phyloP scores from a whole-genome alignment of 2,329 filamentous ascomycete genomes.

The Trichophyton schoenleinii region DNA sequence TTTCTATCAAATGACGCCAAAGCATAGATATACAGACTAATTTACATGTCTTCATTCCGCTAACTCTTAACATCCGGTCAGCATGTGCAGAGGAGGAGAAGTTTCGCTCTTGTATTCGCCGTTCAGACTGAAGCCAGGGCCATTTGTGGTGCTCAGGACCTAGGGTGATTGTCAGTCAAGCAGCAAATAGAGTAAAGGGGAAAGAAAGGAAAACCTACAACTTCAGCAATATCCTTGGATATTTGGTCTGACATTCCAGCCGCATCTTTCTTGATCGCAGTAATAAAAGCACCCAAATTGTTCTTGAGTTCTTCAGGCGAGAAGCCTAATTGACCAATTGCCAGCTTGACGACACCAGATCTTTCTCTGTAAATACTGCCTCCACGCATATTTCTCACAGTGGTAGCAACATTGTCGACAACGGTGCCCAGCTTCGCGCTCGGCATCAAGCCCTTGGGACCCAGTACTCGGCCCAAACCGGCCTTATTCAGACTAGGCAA shows the following conservation, averaged over 20 bases:
- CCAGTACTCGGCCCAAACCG: constrained; percentile 65
- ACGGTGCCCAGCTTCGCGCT: constrained; percentile 79
- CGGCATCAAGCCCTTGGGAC: constrained; percentile 87
- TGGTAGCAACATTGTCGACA: constrained; percentile 61
- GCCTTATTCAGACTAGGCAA: constrained; percentile 70
- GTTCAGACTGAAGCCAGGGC: constrained; percentile 75
- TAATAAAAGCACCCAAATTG: constrained; percentile 70
- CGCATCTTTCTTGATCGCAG: constrained; percentile 66
- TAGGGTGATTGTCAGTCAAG: constrained; percentile 49
- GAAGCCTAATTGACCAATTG: constrained; percentile 83
- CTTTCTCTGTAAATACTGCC: constrained; percentile 79
- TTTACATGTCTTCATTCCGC: constrained; percentile 6
- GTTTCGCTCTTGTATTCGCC: constrained; percentile 58
- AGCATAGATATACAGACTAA: constrained; percentile 18
- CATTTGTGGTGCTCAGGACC: constrained; percentile 76
- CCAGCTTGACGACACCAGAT: constrained; percentile 69
- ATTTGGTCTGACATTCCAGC: constrained; percentile 49
- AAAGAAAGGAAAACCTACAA: constrained; percentile 35
- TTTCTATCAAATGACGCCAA: constrained; percentile 30
- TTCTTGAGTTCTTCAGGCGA: constrained; percentile 72
- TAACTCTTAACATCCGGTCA: constrained; percentile 29
- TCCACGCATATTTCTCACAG: constrained; percentile 70
- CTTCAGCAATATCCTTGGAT: constrained; percentile 60
- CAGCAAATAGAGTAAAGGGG: constrained; percentile 24
- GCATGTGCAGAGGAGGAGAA: constrained; percentile 41